Evolutionary conservation across 345 rosid species (phyloP).

Genomic region (Eucalyptus microcorys): DNA sequence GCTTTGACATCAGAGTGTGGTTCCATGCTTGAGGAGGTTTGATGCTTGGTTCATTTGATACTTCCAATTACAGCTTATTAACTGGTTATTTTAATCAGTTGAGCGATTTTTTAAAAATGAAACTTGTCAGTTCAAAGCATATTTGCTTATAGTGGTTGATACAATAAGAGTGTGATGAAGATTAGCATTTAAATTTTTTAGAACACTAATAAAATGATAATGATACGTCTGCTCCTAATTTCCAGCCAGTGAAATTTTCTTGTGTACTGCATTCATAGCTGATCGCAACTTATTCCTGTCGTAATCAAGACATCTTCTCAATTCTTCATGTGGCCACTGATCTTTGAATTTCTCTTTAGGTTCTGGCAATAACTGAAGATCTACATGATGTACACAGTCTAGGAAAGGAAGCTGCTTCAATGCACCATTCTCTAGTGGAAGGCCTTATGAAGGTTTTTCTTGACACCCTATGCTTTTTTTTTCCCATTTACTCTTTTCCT

Average conservation of each 20-base stretch:
- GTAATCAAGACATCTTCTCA: not conserved
- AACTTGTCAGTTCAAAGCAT: not conserved
- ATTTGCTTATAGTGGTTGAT: not conserved
- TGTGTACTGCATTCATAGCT: not conserved
- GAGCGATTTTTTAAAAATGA: not conserved
- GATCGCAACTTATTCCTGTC: not conserved
- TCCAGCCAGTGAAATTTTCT: not conserved
- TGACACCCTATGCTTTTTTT: not conserved
- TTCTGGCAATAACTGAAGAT: slow-evolving; percentile 83
- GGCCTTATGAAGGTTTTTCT: slow-evolving; percentile 67
- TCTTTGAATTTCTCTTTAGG: slow-evolving; percentile 28
- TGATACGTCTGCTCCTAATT: not conserved
- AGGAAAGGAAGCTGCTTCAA: slow-evolving; percentile 80
- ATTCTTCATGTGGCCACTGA: not conserved
- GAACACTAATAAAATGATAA: not conserved
- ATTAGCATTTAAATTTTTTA: not conserved
- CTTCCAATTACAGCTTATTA: not conserved
- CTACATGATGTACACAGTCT: slow-evolving; percentile 75
- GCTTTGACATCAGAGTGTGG: slow-evolving; percentile 94
- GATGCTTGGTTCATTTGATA: not conserved
- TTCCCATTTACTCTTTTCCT: not conserved
- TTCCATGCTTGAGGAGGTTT: slow-evolving; percentile 90
- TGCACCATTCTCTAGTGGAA: slow-evolving; percentile 62
- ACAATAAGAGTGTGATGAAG: not conserved
- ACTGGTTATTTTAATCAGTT: not conserved